Evolutionary conservation across 345 rosid genomes (phyloP).

Genomic region (Turritis glabra): DNA sequence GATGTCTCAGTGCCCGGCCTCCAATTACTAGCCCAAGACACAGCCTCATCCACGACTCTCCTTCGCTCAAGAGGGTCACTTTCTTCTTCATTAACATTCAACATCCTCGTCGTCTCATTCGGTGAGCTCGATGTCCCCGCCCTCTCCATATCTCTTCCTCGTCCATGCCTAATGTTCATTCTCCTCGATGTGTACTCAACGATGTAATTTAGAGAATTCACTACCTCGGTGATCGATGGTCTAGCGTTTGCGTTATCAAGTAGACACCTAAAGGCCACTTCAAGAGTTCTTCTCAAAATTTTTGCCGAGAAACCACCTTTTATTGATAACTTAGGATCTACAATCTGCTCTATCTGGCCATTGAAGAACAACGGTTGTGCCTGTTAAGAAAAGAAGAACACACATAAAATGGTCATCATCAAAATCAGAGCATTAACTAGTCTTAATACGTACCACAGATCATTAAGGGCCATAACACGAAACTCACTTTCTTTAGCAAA

Average conservation of each 20-base stretch:
- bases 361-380: conserved; percentile 37
- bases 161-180: not conserved
- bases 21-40: conserved; percentile 21
- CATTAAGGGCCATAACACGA: not conserved
- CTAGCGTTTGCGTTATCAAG: conserved; percentile 48
- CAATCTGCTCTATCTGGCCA: conserved; percentile 28
- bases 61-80: conserved; percentile 46
- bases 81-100: conserved; percentile 45
- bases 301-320: conserved; percentile 38
- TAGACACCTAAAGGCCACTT: conserved; percentile 57
- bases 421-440: not conserved
- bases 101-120: conserved; percentile 32
- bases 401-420: not conserved
- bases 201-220: conserved; percentile 52
- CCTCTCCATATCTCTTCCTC: conserved; percentile 2
- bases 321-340: conserved; percentile 53
- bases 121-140: conserved; percentile 35
- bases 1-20: conserved; percentile 1
- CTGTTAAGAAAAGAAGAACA: conserved; percentile 37
- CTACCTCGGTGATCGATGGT: conserved; percentile 54
- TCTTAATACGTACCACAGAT: not conserved
- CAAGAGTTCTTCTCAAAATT: conserved; percentile 46
- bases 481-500: too few species aligned
- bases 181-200: conserved; percentile 31
- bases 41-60: conserved; percentile 38